These are phyloP conservation scores for Phyllosticta citriasiana DNA, from an alignment of 2,329 filamentous ascomycete genomes.

Conservation along the genomic window DNA sequence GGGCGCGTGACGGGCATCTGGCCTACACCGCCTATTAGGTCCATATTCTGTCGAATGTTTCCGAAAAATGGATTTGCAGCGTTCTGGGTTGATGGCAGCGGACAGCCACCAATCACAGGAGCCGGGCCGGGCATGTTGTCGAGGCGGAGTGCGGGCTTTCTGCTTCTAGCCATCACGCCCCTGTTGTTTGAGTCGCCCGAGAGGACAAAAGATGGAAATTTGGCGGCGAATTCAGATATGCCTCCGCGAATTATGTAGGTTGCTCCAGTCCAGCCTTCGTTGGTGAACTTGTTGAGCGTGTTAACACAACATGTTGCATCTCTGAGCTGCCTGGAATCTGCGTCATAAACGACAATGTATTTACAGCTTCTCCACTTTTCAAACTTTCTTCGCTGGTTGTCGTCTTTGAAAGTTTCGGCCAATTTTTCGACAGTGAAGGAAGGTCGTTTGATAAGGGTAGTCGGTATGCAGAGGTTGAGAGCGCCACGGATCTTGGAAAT, in stretches of 20 bases:
- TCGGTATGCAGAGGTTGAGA: conserved; percentile 88
- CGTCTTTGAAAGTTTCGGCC: conserved; percentile 71
- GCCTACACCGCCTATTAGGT: conserved; percentile 84
- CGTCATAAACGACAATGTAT: conserved; percentile 81
- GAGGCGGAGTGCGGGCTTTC: conserved; percentile 22
- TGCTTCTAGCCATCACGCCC: background rate
- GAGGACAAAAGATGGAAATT: conserved; percentile 43
- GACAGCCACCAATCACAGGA: conserved; percentile 82
- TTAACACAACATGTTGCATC: conserved; percentile 75
- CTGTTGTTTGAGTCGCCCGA: background rate
- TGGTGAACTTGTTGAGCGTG: conserved; percentile 85
- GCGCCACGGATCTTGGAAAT: conserved; percentile 67
- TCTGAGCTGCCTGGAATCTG: conserved; percentile 62
- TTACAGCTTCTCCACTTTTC: conserved; percentile 63
- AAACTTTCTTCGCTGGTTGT: conserved; percentile 61
- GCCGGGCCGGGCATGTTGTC: conserved; percentile 47
- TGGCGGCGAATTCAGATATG: conserved; percentile 61
- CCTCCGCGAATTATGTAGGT: conserved; percentile 72
- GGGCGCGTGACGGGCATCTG: conserved; percentile 58
- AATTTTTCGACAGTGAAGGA: conserved; percentile 86
- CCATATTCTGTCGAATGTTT: conserved; percentile 95
- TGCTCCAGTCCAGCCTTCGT: conserved; percentile 68
- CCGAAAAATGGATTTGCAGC: conserved; percentile 83
- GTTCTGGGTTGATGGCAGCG: conserved; percentile 60
- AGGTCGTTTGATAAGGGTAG: conserved; percentile 79